phyloP scores from a whole-genome alignment of 768 basidiomycete species.

The Phylloporus sp. region DNA sequence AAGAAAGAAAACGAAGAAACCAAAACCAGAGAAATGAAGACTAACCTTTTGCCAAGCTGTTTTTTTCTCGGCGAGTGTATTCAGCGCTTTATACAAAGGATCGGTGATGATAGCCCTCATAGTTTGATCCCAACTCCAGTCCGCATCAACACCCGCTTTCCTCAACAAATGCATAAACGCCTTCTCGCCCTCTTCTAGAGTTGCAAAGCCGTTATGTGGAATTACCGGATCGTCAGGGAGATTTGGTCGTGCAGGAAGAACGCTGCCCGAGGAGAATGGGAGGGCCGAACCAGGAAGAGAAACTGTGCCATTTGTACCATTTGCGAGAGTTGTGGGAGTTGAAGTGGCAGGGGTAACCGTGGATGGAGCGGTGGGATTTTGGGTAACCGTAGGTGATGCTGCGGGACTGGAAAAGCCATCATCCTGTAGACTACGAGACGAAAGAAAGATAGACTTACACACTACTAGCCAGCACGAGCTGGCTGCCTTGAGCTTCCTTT shows the following conservation, averaged over 20 bases:
- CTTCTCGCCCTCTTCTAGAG: constrained; percentile 85
- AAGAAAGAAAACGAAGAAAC: neutral
- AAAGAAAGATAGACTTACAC: constrained; percentile 15
- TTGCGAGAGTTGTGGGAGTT: constrained; percentile 39
- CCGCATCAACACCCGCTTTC: constrained; percentile 85
- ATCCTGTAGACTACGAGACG: neutral
- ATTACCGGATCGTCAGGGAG: constrained; percentile 85
- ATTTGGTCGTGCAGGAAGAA: constrained; percentile 70
- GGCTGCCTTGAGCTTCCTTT: constrained; percentile 51
- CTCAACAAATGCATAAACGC: constrained; percentile 88
- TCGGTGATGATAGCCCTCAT: constrained; percentile 98
- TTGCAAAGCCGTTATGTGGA: constrained; percentile 84
- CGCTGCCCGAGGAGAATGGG: constrained; percentile 55
- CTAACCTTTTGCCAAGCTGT: constrained; percentile 87
- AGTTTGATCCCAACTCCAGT: constrained; percentile 97
- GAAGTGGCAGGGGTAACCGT: constrained; percentile 38
- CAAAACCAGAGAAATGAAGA: constrained; percentile 1
- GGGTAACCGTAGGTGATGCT: constrained; percentile 41
- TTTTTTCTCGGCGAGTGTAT: constrained; percentile 93
- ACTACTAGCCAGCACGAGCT: constrained; percentile 32
- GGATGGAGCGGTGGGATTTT: constrained; percentile 39
- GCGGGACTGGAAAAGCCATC: constrained; percentile 20
- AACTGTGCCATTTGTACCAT: constrained; percentile 41
- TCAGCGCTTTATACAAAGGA: constrained; percentile 91
- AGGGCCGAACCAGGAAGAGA: constrained; percentile 51